These are phyloP conservation scores for Bipolaris victoriae DNA, from an alignment of 2,329 filamentous ascomycete genomes.

Conservation along the genomic window DNA sequence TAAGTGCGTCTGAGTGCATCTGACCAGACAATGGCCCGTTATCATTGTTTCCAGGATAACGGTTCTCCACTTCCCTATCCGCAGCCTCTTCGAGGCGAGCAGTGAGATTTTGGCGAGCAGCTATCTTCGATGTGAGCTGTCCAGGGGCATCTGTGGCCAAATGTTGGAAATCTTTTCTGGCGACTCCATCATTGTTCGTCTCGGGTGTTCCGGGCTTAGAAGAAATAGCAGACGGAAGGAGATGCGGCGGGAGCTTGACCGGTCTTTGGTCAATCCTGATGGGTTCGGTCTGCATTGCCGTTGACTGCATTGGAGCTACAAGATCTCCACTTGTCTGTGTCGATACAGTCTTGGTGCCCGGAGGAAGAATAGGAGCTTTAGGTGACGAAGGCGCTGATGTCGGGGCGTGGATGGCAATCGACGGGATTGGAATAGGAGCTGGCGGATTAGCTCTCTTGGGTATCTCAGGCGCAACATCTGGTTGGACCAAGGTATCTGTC, in stretches of 20 bases:
- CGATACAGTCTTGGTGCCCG: slow-evolving; percentile 78
- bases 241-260: slow-evolving; percentile 74
- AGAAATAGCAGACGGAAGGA: slow-evolving; percentile 78
- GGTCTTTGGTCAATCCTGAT: slow-evolving; percentile 83
- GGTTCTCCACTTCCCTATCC: slow-evolving; percentile 59
- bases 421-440: slow-evolving; percentile 67
- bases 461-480: slow-evolving; percentile 36
- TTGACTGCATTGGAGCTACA: slow-evolving; percentile 57
- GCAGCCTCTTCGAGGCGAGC: slow-evolving; percentile 38
- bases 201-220: slow-evolving; percentile 56
- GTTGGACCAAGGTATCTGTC: slow-evolving; percentile 52
- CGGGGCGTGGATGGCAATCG: slow-evolving; percentile 90
- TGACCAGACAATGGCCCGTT: slow-evolving; percentile 71
- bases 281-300: slow-evolving; percentile 83
- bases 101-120: slow-evolving; percentile 40
- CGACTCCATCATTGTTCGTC: slow-evolving; percentile 12
- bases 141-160: slow-evolving; percentile 17
- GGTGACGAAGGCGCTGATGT: slow-evolving; percentile 80
- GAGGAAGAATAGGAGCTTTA: slow-evolving; percentile 75
- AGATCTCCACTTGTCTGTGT: slow-evolving; percentile 73
- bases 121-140: slow-evolving; percentile 22
- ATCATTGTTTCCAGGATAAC: slow-evolving; percentile 81
- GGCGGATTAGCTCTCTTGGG: slow-evolving; percentile 40
- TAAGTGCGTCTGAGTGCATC: slow-evolving; percentile 63
- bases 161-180: slow-evolving; percentile 26